Conservation (phyloP, 208 protist species). For the Acanthamoeba castellanii region DNA sequence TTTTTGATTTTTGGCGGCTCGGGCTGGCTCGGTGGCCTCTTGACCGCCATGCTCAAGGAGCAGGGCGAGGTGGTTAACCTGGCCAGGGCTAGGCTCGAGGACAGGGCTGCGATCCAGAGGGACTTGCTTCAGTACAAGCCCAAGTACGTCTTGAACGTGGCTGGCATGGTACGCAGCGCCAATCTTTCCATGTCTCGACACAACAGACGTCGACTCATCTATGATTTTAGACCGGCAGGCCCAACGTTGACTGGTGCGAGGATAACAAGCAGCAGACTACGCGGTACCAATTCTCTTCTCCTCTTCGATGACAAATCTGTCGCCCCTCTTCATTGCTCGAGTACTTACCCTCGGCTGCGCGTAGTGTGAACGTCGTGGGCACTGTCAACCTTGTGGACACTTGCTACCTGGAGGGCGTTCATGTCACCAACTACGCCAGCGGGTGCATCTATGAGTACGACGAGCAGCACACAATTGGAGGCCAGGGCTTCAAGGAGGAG, state of each 20-base stretch:
- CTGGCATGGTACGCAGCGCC: slow-evolving; percentile 77
- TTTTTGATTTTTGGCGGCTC: slow-evolving; percentile 54
- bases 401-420: slow-evolving; percentile 80
- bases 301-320: neutral
- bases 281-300: slow-evolving; percentile 43
- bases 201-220: neutral
- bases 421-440: slow-evolving; percentile 89
- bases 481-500: slow-evolving; percentile 86
- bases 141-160: slow-evolving; percentile 84
- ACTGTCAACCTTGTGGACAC: slow-evolving; percentile 86
- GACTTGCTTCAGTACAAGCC: slow-evolving; percentile 83
- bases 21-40: slow-evolving; percentile 23
- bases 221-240: slow-evolving; percentile 82
- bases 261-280: slow-evolving; percentile 87
- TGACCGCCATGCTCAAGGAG: slow-evolving; percentile 29
- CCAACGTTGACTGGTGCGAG: slow-evolving; percentile 92
- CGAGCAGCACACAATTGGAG: slow-evolving; percentile 81
- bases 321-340: neutral
- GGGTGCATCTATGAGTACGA: slow-evolving; percentile 91
- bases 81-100: slow-evolving; percentile 22
- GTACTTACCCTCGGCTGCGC: neutral
- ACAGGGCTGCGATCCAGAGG: slow-evolving; percentile 31
- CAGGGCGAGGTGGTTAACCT: slow-evolving; percentile 25
- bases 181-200: neutral
- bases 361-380: slow-evolving; percentile 87